Percentiles rank a stretch among this genome's conserved stretches.
phyloP scores from a whole-genome alignment of 805 yeast species.

The Sporopachydermia quercuum region DNA sequence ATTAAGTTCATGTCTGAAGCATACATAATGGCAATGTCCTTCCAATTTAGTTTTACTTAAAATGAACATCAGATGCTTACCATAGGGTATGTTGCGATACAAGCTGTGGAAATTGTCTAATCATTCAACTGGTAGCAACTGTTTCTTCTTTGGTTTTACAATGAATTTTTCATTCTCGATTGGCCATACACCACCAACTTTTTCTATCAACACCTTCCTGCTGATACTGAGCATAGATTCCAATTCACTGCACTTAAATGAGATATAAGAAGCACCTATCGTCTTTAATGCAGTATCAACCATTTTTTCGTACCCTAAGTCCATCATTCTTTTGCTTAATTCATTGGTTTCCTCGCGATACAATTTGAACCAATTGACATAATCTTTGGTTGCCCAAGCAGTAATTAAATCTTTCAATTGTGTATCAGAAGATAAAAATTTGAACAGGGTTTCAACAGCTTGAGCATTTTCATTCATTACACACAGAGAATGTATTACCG shows the following conservation, averaged over 20 bases:
- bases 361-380: conserved; percentile 18
- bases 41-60: too few species aligned
- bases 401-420: conserved; percentile 20
- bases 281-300: conserved; percentile 19
- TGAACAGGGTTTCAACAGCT: conserved; percentile 13
- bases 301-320: conserved; percentile 24
- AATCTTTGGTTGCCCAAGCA: conserved; percentile 20
- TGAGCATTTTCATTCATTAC: conserved; percentile 16
- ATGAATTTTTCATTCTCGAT: too few species aligned
- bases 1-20: too few species aligned
- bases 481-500: conserved; percentile 26
- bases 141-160: too few species aligned
- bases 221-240: too few species aligned
- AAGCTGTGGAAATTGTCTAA: too few species aligned
- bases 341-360: conserved; percentile 10
- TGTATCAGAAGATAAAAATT: conserved; percentile 16
- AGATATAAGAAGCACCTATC: conserved; percentile 26
- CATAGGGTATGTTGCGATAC: too few species aligned
- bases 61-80: too few species aligned
- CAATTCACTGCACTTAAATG: conserved; percentile 6
- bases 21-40: too few species aligned
- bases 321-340: conserved; percentile 22
- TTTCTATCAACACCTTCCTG: too few species aligned
- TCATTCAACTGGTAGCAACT: too few species aligned
- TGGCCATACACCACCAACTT: too few species aligned